phyloP scores from a whole-genome alignment of 208 protist species.

The Leptomonas pyrrhocoris region DNA sequence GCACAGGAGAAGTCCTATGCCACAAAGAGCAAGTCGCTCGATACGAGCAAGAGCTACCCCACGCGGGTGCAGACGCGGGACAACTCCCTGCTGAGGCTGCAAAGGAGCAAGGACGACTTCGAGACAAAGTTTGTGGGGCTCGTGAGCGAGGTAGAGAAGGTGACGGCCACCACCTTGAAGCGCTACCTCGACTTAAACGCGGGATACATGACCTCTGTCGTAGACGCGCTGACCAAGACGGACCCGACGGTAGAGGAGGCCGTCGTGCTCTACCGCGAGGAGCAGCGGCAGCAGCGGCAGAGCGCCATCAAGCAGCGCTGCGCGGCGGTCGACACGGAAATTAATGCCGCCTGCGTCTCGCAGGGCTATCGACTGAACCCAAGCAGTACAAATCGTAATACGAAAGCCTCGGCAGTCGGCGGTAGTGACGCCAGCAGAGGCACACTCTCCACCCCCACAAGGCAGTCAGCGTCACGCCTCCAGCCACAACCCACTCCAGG shows the following conservation, averaged over 20 bases:
- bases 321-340: constrained; percentile 4
- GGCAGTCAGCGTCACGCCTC: not conserved
- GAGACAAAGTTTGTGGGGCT: constrained; percentile 36
- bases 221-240: constrained; percentile 43
- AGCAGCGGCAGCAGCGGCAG: constrained; percentile 18
- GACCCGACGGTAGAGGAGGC: constrained; percentile 40
- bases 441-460: not conserved
- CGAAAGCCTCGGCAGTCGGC: not conserved
- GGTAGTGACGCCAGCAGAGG: not conserved
- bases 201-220: constrained; percentile 47
- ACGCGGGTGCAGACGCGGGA: constrained; percentile 30
- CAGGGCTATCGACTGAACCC: constrained; percentile 4
- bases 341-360: not conserved
- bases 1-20: constrained; percentile 53
- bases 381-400: not conserved
- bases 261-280: constrained; percentile 32
- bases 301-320: constrained; percentile 14
- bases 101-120: constrained; percentile 27
- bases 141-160: constrained; percentile 35
- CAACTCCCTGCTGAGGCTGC: constrained; percentile 11
- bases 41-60: constrained; percentile 40
- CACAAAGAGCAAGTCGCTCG: constrained; percentile 43
- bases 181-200: constrained; percentile 61
- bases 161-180: constrained; percentile 37
- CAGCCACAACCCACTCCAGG: not conserved